Base-by-base conservation (phyloP, 306 rosid genomes). In the Quercus suber region DNA sequence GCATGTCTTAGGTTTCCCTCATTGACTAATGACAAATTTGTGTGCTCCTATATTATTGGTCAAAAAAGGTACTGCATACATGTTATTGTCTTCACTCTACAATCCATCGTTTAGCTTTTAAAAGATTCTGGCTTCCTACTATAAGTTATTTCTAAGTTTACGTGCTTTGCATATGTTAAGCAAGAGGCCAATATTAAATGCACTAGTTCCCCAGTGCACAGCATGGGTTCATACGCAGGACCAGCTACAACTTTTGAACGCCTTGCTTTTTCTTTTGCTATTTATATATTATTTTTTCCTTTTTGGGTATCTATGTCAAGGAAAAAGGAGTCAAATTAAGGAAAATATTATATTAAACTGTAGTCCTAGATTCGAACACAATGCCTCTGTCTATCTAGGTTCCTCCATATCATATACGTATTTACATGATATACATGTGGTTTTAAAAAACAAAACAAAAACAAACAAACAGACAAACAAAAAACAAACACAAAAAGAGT, bases 151-250 rank as follows among this genome's bases (percentile, higher is more conserved):
- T 85, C 82, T 82, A 77, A 64, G 28, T 76, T 84, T 78, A 76
- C 82, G 84, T 85, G 84, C 86, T 82, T 70, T 79, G 71, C 69
- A 72, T 75, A 84, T 78, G 87, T 73, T 84, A 76, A 80, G 82
- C 76, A 71, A 81, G 56, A 76, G 81, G 85, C 84, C 89, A 74
- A 57, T 83, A 85, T 83, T 63, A 74, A 77, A 78, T 84, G 88
- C 87, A 78, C 86, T 79, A 84, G 91, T 78, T 86, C 84, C 89
- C 83, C 67, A 55, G 80, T 90, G 82, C 74, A 77, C 74, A 78
- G 74, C 85, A 80, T 71, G 83, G 75, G 84, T 79, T 80, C 77
- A 77, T 58, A 69, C 74, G 81, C 30, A 73, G 87, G 90, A 84
- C 86, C 88, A 83, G 23, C 65, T 76, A 78, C 79, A 71, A 74